These are phyloP conservation scores for Talaromyces funiculosus DNA, from an alignment of 2,329 filamentous ascomycete species.

Conservation along the genomic window DNA sequence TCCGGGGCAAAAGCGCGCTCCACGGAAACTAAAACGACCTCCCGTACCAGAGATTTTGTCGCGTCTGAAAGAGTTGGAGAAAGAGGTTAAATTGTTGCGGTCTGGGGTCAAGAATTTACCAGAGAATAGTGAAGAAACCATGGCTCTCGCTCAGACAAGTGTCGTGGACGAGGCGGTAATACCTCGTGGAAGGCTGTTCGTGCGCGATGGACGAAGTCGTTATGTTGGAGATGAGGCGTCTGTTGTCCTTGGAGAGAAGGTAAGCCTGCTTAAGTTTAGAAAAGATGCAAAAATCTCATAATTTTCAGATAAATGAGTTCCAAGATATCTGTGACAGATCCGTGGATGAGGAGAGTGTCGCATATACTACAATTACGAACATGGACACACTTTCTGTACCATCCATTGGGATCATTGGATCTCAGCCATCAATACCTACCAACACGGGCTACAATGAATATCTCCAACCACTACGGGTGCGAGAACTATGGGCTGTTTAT, in stretches of 20 bases:
- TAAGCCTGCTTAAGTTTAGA: neutral
- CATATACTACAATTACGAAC: neutral
- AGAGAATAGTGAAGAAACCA: neutral
- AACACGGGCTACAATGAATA: neutral
- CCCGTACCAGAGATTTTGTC: constrained; percentile 17
- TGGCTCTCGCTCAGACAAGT: neutral
- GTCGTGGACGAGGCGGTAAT: neutral
- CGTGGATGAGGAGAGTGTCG: neutral
- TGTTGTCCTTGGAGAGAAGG: constrained; percentile 17
- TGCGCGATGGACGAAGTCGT: constrained; percentile 12
- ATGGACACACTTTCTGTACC: neutral
- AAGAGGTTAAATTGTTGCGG: constrained; percentile 17
- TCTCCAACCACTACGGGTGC: constrained; percentile 5
- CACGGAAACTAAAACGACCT: constrained; percentile 18
- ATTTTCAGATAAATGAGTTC: constrained; percentile 12
- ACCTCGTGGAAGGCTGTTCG: neutral
- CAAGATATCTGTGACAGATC: constrained; percentile 10
- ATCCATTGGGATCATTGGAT: neutral
- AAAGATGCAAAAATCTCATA: neutral
- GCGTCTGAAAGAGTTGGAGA: constrained; percentile 17
- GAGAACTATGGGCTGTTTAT: constrained; percentile 18
- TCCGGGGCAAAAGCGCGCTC: constrained; percentile 18
- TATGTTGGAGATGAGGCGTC: constrained; percentile 19
- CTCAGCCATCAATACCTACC: neutral
- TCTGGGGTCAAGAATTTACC: neutral